These are phyloP conservation scores for Globisporangium recalcitrans DNA, from an alignment of 352 stramenopile genomes.

Conservation along the genomic window DNA sequence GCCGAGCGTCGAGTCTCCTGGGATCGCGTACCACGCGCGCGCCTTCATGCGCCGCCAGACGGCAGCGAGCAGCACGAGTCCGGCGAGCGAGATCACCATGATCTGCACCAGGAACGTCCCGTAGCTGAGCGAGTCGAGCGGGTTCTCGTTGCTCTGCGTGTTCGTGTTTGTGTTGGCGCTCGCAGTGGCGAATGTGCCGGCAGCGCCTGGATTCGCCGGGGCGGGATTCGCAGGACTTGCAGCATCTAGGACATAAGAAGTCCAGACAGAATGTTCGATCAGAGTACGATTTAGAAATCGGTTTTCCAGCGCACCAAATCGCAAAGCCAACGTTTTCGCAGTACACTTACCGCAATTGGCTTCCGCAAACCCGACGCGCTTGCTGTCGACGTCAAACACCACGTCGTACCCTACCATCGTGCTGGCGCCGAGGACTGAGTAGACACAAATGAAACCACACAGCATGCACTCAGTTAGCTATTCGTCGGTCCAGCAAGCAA, in stretches of 20 bases:
- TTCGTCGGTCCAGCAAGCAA: background rate
- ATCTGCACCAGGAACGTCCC: constrained; percentile 44
- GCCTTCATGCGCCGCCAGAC: constrained; percentile 42
- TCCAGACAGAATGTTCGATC: background rate
- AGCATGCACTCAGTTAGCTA: constrained; percentile 6
- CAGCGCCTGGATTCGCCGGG: constrained; percentile 2
- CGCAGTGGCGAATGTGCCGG: background rate
- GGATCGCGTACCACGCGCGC: constrained; percentile 48
- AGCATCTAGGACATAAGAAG: background rate
- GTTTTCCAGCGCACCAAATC: background rate
- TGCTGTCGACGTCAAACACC: constrained; percentile 78
- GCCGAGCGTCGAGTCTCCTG: constrained; percentile 27
- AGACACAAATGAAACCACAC: background rate
- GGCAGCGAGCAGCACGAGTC: constrained; percentile 47
- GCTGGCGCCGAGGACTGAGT: constrained; percentile 66
- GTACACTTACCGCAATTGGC: constrained; percentile 58
- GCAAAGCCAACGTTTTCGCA: too few relatives aligned
- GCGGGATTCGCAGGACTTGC: background rate
- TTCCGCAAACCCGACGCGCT: constrained; percentile 75
- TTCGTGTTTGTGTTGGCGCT: background rate
- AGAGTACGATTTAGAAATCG: background rate
- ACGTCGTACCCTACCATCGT: constrained; percentile 80
- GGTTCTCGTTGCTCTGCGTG: constrained; percentile 12
- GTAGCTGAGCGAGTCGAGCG: constrained; percentile 15
- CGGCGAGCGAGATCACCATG: constrained; percentile 46